Evolutionary conservation across 495 filamentous ascomycete genomes (phyloP).

Genomic region (Amniculicola lignicola): DNA sequence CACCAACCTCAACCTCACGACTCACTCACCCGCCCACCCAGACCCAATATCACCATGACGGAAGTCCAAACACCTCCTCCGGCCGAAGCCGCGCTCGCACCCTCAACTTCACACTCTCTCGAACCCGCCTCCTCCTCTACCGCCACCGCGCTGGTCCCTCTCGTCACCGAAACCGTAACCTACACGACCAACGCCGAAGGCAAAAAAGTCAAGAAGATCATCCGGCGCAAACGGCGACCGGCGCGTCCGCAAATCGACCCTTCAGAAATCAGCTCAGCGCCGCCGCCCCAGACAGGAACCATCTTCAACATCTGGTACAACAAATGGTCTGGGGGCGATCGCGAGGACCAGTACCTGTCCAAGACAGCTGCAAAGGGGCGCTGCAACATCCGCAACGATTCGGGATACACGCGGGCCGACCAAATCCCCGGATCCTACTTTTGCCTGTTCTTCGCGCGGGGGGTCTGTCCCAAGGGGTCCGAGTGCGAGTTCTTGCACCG

Average conservation of each 20-base stretch:
- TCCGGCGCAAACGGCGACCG: conserved; percentile 66
- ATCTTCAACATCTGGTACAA: conserved; percentile 87
- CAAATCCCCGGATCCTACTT: conserved; percentile 77
- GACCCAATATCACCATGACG: background rate
- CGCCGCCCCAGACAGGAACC: conserved; percentile 78
- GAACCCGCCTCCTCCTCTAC: no score
- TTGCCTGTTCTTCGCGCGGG: conserved; percentile 85
- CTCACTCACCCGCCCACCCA: no score
- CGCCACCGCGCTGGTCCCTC: conserved; percentile 1
- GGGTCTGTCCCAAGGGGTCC: conserved; percentile 76
- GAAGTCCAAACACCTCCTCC: background rate
- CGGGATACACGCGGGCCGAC: conserved; percentile 87
- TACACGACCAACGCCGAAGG: conserved; percentile 44
- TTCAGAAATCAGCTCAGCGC: conserved; percentile 72
- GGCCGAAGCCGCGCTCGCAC: background rate
- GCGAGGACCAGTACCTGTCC: conserved; percentile 82
- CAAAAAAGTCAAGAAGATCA: conserved; percentile 62
- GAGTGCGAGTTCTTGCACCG: conserved; percentile 96
- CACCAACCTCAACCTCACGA: no score
- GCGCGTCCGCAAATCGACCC: conserved; percentile 78
- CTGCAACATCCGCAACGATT: conserved; percentile 77
- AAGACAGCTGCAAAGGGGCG: conserved; percentile 71
- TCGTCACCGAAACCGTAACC: conserved; percentile 8
- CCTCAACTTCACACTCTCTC: background rate
- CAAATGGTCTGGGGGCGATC: conserved; percentile 92